Base-by-base conservation (phyloP, 1,284 basidiomycete species). In the Athelia psychrophila region DNA sequence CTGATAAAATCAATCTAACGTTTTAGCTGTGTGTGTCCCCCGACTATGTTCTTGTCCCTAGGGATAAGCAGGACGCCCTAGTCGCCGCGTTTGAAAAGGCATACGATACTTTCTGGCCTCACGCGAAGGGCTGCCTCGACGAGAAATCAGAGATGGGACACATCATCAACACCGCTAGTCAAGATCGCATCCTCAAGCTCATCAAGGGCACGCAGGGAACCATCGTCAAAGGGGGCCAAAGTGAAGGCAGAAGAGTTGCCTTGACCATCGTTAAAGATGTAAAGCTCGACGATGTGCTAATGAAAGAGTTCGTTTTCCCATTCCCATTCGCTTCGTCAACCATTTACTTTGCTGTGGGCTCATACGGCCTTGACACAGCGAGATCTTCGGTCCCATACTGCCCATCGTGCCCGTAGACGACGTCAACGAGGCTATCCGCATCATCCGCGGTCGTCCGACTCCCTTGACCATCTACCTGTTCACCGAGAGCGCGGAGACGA, bases 341-440 rank as follows among this genome's bases (percentile, higher is more conserved):
- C n/a, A n/a, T n/a, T n/a, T n/a, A n/a, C n/a, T n/a, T n/a, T n/a
- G n/a, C n/a, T n/a, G n/a, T 30, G 27, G 27, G 27, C 27, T 30
- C 27, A 6, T 15, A 40, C 8, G 30, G 53, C 24, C 38, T 40
- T 9, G 32, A 12, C 30, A 44, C 2, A 77, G 75, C 32, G 81
- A 84, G 62, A 72, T 82, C 24, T 83, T 87, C 60, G 84, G 83
- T 0, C 83, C 84, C 1, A 64, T 86, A 20, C 64, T 87, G 6
- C 78, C 82, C 24, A 76, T 88, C 47, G 65, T 86, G 3, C 71
- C 81, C 0, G 77, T 84, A 22, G 74, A 78, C 52, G 70, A 74
- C 55, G 63, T 73, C 2, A 72, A 80, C 19, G 71, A 73, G 6
- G 80, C 79, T 3, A 74, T 83, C 51, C 57, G 66, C 18, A 72